Conservation (phyloP, 2,329 filamentous ascomycete genomes). For the Neospermospora avenae region DNA sequence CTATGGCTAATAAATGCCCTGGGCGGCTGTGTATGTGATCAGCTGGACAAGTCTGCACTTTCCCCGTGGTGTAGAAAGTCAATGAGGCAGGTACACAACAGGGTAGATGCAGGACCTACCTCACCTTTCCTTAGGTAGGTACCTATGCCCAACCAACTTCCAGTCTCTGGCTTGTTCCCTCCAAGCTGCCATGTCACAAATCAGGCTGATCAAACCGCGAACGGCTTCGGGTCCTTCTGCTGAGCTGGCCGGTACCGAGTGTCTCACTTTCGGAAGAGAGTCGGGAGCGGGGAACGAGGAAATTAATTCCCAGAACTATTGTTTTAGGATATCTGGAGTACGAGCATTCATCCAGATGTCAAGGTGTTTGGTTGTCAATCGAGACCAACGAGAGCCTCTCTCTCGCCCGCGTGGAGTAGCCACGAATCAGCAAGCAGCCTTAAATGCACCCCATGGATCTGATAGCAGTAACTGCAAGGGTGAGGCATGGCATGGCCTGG, state of each 20-base stretch:
- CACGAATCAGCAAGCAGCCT: not conserved
- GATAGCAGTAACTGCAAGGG: not conserved
- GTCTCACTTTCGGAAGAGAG: not conserved
- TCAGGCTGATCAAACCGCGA: conserved; percentile 1
- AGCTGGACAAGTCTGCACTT: conserved; percentile 8
- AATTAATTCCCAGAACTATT: not conserved
- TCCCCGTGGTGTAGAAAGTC: not conserved
- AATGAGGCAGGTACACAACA: conserved; percentile 4
- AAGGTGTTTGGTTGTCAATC: not conserved
- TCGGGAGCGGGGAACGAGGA: not conserved
- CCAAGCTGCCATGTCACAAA: not conserved
- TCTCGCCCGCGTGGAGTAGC: not conserved
- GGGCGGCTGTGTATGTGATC: not conserved
- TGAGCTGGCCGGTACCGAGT: not conserved
- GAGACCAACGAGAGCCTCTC: conserved; percentile 1
- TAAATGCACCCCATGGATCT: not conserved
- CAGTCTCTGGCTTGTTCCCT: not conserved
- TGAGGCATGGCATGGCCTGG: conserved; percentile 1
- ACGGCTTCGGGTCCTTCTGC: not conserved
- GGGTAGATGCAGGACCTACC: not conserved
- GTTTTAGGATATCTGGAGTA: not conserved
- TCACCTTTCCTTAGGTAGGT: too few species aligned
- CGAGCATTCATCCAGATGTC: not conserved
- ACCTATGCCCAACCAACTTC: not conserved
- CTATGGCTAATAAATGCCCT: conserved; percentile 9